Conservation (phyloP, 805 yeast species). For the Zygotorulaspora chibaensis region DNA sequence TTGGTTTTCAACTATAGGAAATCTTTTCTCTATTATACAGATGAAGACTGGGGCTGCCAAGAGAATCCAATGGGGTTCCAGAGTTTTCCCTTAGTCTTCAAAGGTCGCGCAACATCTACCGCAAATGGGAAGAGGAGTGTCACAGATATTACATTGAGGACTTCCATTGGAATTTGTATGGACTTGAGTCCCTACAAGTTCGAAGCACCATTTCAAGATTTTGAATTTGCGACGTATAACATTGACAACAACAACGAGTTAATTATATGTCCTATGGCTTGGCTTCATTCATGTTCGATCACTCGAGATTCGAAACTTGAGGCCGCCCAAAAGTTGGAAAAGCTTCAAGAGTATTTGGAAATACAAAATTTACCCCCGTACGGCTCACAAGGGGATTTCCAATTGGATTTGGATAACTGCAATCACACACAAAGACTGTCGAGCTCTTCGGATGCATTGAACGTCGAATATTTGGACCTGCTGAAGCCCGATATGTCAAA, state of each 20-base stretch:
- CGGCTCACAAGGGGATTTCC: conserved; percentile 29
- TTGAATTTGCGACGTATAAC: conserved; percentile 64
- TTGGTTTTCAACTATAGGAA: conserved; percentile 67
- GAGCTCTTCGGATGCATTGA: conserved; percentile 7
- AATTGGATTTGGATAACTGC: conserved; percentile 19
- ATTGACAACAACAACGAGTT: conserved; percentile 46
- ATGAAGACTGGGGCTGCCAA: conserved; percentile 71
- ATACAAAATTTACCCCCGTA: conserved; percentile 16
- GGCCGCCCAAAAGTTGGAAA: conserved; percentile 4
- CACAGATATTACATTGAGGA: conserved; percentile 33
- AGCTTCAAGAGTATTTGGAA: conserved; percentile 13
- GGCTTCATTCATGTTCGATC: conserved; percentile 58
- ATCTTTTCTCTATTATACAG: conserved; percentile 71
- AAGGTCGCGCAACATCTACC: conserved; percentile 10
- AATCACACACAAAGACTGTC: conserved; percentile 9
- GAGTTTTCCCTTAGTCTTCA: conserved; percentile 42
- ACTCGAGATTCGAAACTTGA: conserved; percentile 21
- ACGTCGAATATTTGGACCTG: conserved; percentile 25
- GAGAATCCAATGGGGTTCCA: conserved; percentile 64
- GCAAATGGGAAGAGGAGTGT: conserved; percentile 12
- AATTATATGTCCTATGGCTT: conserved; percentile 78
- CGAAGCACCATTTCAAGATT: conserved; percentile 68
- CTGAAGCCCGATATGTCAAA: conserved; percentile 45
- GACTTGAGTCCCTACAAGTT: conserved; percentile 86
- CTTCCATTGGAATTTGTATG: conserved; percentile 87